phyloP scores from a whole-genome alignment of 495 filamentous ascomycete species.

The Penicillium odoratum region DNA sequence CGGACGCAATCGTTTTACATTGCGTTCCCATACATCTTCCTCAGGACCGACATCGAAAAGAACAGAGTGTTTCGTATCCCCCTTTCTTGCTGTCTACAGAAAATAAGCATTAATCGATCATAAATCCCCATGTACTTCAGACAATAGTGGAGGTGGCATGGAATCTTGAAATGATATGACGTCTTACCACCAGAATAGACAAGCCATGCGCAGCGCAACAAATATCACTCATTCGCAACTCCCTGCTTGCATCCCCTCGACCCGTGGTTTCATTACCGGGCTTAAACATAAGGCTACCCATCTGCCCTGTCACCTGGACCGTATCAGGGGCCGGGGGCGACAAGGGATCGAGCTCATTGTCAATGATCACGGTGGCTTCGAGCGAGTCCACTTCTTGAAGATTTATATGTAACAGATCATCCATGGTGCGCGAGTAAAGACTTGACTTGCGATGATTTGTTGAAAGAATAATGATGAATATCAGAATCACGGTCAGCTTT shows the following conservation, averaged over 20 bases:
- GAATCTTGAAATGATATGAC: not conserved
- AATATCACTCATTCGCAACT: constrained; percentile 55
- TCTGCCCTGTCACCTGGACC: constrained; percentile 43
- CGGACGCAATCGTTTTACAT: constrained; percentile 49
- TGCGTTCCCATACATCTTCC: constrained; percentile 55
- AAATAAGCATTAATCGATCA: not conserved
- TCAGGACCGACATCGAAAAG: constrained; percentile 63
- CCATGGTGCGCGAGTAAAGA: not conserved
- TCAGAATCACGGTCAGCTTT: not conserved
- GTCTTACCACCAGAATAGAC: constrained; percentile 53
- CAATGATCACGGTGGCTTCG: constrained; percentile 49
- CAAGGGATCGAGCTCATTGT: constrained; percentile 61
- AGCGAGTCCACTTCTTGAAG: constrained; percentile 51
- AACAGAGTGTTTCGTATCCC: constrained; percentile 49
- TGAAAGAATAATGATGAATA: not conserved
- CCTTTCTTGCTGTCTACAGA: constrained; percentile 53
- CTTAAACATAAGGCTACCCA: constrained; percentile 39
- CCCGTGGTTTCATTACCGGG: constrained; percentile 32
- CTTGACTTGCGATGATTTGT: not conserved
- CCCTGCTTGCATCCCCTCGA: constrained; percentile 44
- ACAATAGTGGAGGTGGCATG: not conserved
- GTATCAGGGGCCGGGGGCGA: constrained; percentile 51
- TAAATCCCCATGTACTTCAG: not conserved
- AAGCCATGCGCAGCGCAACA: constrained; percentile 63
- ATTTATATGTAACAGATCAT: constrained; percentile 3